A percentile compares a stretch with the other conserved stretches of the same genome.
Conservation (phyloP, 202 grass and related monocot genomes). For the Elaeis oleifera region DNA sequence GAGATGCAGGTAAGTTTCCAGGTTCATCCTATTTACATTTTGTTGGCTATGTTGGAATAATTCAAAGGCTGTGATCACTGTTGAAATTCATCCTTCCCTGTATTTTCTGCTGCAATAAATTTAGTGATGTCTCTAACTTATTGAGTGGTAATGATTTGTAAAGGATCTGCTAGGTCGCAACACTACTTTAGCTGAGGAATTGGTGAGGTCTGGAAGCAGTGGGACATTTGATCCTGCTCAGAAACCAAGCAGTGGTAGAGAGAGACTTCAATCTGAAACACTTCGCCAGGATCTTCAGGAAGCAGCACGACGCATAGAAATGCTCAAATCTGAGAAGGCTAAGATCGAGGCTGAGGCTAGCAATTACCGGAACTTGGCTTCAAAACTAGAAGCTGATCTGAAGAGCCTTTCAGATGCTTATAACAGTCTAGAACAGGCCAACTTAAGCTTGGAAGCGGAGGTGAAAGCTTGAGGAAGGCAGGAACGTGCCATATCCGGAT, state of each 20-base stretch:
- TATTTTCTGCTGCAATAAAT: background rate
- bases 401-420: slow-evolving; percentile 93
- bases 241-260: slow-evolving; percentile 52
- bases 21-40: background rate
- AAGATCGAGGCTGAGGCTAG: slow-evolving; percentile 64
- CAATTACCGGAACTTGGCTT: slow-evolving; percentile 61
- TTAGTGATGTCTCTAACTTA: background rate
- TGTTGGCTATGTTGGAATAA: no score
- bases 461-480: slow-evolving; percentile 53
- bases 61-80: no score
- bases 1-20: slow-evolving; percentile 92
- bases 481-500: slow-evolving; percentile 40
- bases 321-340: slow-evolving; percentile 55
- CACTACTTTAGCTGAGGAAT: slow-evolving; percentile 84
- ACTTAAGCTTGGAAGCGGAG: slow-evolving; percentile 63
- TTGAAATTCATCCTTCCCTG: no score
- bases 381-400: slow-evolving; percentile 84
- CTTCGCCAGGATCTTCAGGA: slow-evolving; percentile 77
- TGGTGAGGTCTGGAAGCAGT: slow-evolving; percentile 52
- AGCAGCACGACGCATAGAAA: slow-evolving; percentile 41
- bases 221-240: slow-evolving; percentile 42
- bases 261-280: slow-evolving; percentile 73
- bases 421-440: slow-evolving; percentile 87
- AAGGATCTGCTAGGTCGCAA: slow-evolving; percentile 82
- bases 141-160: slow-evolving; percentile 6